Conservation (phyloP, 2,329 filamentous ascomycete genomes). For the Colletotrichum godetiae region DNA sequence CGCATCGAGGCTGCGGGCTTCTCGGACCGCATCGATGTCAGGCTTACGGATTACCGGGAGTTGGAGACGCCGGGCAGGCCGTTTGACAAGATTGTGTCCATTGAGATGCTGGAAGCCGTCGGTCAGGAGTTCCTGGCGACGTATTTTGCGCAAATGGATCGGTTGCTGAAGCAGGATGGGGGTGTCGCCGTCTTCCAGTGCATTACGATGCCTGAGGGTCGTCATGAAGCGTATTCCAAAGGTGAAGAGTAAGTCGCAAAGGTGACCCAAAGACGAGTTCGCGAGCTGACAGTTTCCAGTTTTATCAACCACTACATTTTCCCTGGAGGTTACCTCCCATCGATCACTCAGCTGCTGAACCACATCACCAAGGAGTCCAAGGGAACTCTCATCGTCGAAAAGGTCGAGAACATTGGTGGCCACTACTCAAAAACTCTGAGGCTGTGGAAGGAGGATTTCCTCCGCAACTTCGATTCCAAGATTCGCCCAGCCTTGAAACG, state of each 20-base stretch:
- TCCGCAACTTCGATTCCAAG: conserved; percentile 68
- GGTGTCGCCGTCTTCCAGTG: conserved; percentile 80
- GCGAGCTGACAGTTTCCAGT: conserved; percentile 42
- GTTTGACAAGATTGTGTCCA: conserved; percentile 79
- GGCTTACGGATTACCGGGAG: conserved; percentile 76
- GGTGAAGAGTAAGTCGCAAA: conserved; percentile 66
- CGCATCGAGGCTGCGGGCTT: conserved; percentile 72
- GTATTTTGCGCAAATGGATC: conserved; percentile 75
- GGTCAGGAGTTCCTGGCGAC: conserved; percentile 74
- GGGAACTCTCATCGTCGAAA: conserved; percentile 73
- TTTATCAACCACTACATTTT: conserved; percentile 85
- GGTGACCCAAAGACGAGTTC: neutral
- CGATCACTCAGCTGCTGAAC: conserved; percentile 65
- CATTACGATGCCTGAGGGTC: conserved; percentile 79
- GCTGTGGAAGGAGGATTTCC: conserved; percentile 75
- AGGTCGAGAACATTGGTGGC: conserved; percentile 77
- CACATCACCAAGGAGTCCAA: conserved; percentile 71
- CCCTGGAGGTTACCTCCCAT: conserved; percentile 78
- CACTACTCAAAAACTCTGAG: conserved; percentile 78
- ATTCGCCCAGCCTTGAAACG: conserved; percentile 70
- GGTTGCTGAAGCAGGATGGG: conserved; percentile 72
- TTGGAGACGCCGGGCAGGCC: conserved; percentile 62
- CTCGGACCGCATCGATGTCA: conserved; percentile 69
- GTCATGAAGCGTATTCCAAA: conserved; percentile 74
- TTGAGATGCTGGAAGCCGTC: conserved; percentile 83